phyloP scores from a whole-genome alignment of 177 flowering plant genomes.

The Vitis hybrid region DNA sequence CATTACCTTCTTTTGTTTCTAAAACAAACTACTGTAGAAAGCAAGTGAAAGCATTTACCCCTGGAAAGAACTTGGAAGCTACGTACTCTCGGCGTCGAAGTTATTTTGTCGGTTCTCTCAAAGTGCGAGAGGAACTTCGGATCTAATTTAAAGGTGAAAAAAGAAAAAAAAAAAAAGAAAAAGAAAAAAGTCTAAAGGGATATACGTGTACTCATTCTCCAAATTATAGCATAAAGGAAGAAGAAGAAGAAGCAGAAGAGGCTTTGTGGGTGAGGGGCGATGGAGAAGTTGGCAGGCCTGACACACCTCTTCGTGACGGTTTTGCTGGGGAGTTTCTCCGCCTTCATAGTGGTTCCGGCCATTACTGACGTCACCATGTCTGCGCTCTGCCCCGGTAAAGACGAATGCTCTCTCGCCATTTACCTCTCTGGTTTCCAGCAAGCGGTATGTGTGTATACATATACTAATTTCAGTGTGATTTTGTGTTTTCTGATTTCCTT shows the following conservation, averaged over 20 bases:
- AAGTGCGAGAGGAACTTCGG: background rate
- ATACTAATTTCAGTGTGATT: too few species aligned
- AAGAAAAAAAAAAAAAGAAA: too few species aligned
- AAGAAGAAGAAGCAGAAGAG: conserved; percentile 9
- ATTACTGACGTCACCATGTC: conserved; percentile 48
- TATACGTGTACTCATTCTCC: background rate
- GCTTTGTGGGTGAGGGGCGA: conserved; percentile 5
- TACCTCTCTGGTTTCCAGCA: conserved; percentile 50
- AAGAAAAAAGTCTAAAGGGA: too few species aligned
- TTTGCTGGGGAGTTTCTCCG: conserved; percentile 26
- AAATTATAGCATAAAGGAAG: background rate
- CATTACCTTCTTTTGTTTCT: background rate
- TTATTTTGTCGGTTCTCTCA: too few species aligned
- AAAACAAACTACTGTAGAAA: too few species aligned
- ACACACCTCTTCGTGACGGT: conserved; percentile 37
- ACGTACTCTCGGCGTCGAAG: too few species aligned
- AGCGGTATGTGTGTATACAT: conserved; percentile 20
- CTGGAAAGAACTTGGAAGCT: too few species aligned
- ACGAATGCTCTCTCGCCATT: conserved; percentile 50
- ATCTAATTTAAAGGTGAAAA: background rate
- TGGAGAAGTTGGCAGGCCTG: conserved; percentile 23
- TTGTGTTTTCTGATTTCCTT: background rate
- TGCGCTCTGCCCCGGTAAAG: conserved; percentile 41
- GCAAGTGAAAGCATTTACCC: too few species aligned
- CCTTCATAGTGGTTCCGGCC: conserved; percentile 33